Evolutionary conservation across 2,329 filamentous ascomycete genomes (phyloP), one percentile per base, ranked within the genome.

Genomic region (Calonectria pauciramosa): DNA sequence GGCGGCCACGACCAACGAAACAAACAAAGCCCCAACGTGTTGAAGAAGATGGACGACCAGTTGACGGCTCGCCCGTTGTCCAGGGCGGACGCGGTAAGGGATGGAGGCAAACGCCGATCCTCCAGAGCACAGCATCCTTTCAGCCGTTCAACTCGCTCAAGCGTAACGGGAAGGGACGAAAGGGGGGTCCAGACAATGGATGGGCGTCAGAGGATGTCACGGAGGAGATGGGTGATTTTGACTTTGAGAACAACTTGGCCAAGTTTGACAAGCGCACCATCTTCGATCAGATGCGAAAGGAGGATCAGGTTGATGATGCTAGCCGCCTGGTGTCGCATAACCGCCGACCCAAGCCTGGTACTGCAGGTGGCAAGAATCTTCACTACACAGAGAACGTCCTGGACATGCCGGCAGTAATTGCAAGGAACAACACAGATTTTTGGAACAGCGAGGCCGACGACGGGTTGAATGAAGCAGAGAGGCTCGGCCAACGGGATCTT

Each of bases 191-290:
- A 11, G 91, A 95, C 54, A 97, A 95, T 83, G 96, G 95, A 4
- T 99, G 96, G 96, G 96, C 95, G 5, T 98, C 96, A 0, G 97
- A 98, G 82, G 96, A 99, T 82, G 96, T 96, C 28, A 98, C 95
- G 0, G 97, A 99, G 85, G 96, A 97, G 82, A 91, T 97, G 88
- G 95, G 94, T 14, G 97, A 99, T 75, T 99, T 99, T 80, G 96
- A 99, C 84, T 99, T 99, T 81, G 93, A 95, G 80, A 93, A 92
- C 70, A 96, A 96, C 78, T 89, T 99, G 38, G 96, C 95, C 60
- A 98, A 98, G 82, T 99, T 99, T 80, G 96, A 99, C 87, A 99
- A 99, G 87, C 92, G 94, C 71, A 93, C 93, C 1, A 92, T 99
- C 11, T 99, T 99, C 83, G 94, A 96, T 78, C 94, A 98, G 85